A percentile compares a stretch with the other conserved stretches of the same genome.
Evolutionary conservation across 345 rosid genomes (phyloP).

Genomic region (Bretschneidera sinensis): DNA sequence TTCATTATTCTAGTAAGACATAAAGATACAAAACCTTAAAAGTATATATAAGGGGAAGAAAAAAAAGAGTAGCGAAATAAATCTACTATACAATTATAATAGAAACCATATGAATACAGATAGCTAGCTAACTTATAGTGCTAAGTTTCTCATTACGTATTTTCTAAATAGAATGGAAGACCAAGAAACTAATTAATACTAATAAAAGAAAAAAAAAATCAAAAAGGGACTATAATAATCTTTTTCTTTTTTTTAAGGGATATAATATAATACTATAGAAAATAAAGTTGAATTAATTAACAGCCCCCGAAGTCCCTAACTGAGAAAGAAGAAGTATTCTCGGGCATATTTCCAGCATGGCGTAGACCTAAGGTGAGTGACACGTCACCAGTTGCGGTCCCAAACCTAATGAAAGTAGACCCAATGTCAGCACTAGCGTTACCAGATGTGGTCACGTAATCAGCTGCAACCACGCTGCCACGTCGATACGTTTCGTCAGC

Average conservation of each 20-base stretch:
- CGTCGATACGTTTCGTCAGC: constrained; percentile 36
- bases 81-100: no score
- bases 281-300: constrained; percentile 22
- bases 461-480: constrained; percentile 30
- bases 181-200: no score
- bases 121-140: no score
- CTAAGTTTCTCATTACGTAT: no score
- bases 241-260: constrained; percentile 7
- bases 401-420: constrained; percentile 58
- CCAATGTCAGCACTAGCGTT: constrained; percentile 38
- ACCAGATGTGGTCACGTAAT: constrained; percentile 36
- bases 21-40: no score
- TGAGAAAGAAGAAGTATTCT: constrained; percentile 57
- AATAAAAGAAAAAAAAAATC: no score
- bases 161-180: no score
- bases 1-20: no score
- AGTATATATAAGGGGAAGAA: no score
- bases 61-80: no score
- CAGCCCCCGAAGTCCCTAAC: constrained; percentile 70
- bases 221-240: no score
- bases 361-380: constrained; percentile 95
- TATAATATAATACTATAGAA: background rate
- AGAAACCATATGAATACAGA: no score
- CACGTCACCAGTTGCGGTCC: constrained; percentile 78
- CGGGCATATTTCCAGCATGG: constrained; percentile 75